These are phyloP conservation scores for Acanthamoeba triangularis DNA, from an alignment of 208 protist genomes.

Conservation along the genomic window DNA sequence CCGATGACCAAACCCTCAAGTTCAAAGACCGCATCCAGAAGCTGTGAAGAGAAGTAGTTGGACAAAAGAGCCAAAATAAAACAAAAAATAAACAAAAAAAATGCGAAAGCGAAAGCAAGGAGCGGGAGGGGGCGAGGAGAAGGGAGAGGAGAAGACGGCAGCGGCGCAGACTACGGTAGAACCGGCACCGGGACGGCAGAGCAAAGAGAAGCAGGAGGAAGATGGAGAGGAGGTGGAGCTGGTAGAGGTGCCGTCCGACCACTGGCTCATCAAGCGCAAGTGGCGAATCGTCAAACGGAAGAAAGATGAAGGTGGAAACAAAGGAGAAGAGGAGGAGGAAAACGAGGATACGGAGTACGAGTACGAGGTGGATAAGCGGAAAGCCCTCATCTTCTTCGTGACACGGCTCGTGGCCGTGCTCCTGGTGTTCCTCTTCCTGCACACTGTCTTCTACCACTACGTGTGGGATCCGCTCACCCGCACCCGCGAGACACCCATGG, in stretches of 20 bases:
- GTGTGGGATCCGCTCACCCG: conserved; percentile 1
- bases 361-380: conserved; percentile 41
- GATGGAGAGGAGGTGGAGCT: not conserved
- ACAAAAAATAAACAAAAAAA: not conserved
- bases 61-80: not conserved
- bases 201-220: not conserved
- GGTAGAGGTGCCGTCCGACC: not conserved
- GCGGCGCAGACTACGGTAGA: not conserved
- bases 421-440: conserved; percentile 18
- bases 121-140: not conserved
- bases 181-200: not conserved
- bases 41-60: no score
- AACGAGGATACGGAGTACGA: not conserved
- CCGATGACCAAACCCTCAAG: conserved; percentile 41
- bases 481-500: not conserved
- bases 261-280: conserved; percentile 49
- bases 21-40: conserved; percentile 39
- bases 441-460: conserved; percentile 9
- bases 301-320: not conserved
- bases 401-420: not conserved
- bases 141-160: not conserved
- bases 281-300: conserved; percentile 20
- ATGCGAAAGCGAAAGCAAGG: conserved; percentile 17
- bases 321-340: not conserved
- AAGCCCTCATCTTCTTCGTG: not conserved